Evolutionary conservation across 768 basidiomycete species (phyloP).

Genomic region (Trametopsis cervina): DNA sequence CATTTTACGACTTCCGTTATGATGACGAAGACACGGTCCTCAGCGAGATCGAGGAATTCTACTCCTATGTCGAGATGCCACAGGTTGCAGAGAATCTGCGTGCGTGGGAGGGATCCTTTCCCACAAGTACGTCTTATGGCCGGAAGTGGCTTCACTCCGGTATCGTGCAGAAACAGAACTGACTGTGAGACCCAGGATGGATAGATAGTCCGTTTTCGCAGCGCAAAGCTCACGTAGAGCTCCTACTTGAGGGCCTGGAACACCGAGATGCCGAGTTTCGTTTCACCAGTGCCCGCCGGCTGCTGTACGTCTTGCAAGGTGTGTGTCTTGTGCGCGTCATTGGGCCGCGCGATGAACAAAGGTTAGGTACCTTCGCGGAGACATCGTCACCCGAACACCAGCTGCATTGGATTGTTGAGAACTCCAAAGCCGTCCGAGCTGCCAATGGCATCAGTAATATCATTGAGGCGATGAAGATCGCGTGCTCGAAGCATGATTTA

Average conservation of each 20-base stretch:
- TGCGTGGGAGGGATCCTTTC: conserved; percentile 82
- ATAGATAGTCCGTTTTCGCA: conserved; percentile 53
- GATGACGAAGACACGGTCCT: conserved; percentile 95
- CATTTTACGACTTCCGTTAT: conserved; percentile 86
- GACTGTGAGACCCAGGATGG: conserved; percentile 56
- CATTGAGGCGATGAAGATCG: conserved; percentile 85
- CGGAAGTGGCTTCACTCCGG: too few relatives aligned
- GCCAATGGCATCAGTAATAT: conserved; percentile 81
- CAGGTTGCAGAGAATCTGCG: conserved; percentile 83
- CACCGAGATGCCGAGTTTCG: conserved; percentile 79
- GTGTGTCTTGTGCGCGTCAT: conserved; percentile 14
- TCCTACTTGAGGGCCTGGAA: conserved; percentile 82
- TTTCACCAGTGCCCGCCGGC: conserved; percentile 77
- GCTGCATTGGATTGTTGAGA: conserved; percentile 92
- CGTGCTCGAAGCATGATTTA: conserved; percentile 79
- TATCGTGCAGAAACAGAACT: too few relatives aligned
- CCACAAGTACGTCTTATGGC: conserved; percentile 51
- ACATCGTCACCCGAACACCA: conserved; percentile 91
- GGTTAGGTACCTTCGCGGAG: conserved; percentile 89
- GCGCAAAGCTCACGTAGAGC: conserved; percentile 68
- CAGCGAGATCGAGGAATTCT: conserved; percentile 97
- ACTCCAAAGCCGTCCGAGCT: conserved; percentile 77
- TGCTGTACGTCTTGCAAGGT: conserved; percentile 95
- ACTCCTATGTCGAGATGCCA: conserved; percentile 92
- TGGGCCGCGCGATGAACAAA: too few relatives aligned